phyloP scores from a whole-genome alignment of 2,329 filamentous ascomycete genomes.

The Pseudodiploospora longispora region DNA sequence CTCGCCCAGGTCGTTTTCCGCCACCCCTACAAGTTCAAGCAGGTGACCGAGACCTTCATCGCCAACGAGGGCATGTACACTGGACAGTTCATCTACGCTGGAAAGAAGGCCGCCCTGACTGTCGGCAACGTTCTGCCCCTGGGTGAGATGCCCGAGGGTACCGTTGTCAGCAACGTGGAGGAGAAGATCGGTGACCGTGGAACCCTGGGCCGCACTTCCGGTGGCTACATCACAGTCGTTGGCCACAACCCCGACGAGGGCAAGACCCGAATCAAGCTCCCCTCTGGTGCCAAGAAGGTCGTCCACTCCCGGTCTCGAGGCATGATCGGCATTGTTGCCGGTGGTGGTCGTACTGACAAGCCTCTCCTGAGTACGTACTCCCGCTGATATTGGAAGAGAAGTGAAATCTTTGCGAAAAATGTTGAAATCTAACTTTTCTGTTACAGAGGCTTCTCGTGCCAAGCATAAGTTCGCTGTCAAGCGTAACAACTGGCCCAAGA shows the following conservation, averaged over 20 bases:
- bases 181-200: slow-evolving; percentile 98
- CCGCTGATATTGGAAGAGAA: not conserved
- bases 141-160: slow-evolving; percentile 94
- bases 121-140: slow-evolving; percentile 97
- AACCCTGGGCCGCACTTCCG: slow-evolving; percentile 90
- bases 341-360: slow-evolving; percentile 99
- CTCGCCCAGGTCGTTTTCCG: slow-evolving; percentile 96
- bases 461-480: slow-evolving; percentile 99
- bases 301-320: slow-evolving; percentile 85
- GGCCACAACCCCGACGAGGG: slow-evolving; percentile 98
- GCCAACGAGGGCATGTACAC: slow-evolving; percentile 99
- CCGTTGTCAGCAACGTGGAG: slow-evolving; percentile 98
- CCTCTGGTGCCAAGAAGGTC: slow-evolving; percentile 98
- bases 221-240: slow-evolving; percentile 98
- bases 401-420: slow-evolving; percentile 27
- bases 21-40: slow-evolving; percentile 97
- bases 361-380: slow-evolving; percentile 74
- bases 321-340: slow-evolving; percentile 99
- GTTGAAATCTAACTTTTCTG: not conserved
- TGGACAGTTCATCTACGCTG: slow-evolving; percentile 99
- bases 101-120: slow-evolving; percentile 95
- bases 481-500: slow-evolving; percentile 99
- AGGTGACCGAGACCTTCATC: slow-evolving; percentile 98
- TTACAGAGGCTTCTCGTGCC: slow-evolving; percentile 88
- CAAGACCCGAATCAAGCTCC: slow-evolving; percentile 99